These are phyloP conservation scores for Alternaria sp. DNA, from an alignment of 2,329 filamentous ascomycete genomes.

Conservation along the genomic window DNA sequence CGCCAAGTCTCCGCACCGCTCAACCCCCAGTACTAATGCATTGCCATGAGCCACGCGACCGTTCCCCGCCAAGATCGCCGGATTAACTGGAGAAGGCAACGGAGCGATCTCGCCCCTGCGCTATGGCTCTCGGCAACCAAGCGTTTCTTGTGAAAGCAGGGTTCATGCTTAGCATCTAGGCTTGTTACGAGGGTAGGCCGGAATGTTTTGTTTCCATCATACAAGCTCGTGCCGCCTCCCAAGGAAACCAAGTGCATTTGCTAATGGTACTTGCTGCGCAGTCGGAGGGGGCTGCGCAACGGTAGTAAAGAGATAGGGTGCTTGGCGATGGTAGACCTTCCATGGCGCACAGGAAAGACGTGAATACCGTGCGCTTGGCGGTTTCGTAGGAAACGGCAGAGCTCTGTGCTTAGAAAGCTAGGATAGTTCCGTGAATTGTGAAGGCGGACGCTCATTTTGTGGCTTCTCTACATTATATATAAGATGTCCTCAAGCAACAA, in stretches of 20 bases:
- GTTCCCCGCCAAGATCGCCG: constrained; percentile 3
- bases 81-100: neutral
- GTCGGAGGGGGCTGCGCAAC: neutral
- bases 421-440: neutral
- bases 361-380: neutral
- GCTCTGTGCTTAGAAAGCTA: neutral
- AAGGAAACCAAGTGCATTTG: constrained; percentile 4
- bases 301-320: neutral
- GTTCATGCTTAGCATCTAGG: neutral
- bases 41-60: neutral
- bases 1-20: neutral
- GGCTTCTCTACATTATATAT: neutral
- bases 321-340: neutral
- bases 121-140: neutral
- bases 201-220: neutral
- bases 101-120: constrained; percentile 7
- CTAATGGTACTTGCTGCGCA: neutral
- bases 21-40: neutral
- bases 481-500: neutral
- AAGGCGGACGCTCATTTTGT: constrained; percentile 1
- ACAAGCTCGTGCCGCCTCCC: constrained; percentile 2
- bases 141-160: neutral
- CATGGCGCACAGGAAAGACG: neutral
- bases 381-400: neutral
- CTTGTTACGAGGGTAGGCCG: neutral